Percentiles rank a stretch among this genome's conserved stretches.
phyloP scores from a whole-genome alignment of 1,139 yeast genomes.

The Pneumocystis wakefieldiae region DNA sequence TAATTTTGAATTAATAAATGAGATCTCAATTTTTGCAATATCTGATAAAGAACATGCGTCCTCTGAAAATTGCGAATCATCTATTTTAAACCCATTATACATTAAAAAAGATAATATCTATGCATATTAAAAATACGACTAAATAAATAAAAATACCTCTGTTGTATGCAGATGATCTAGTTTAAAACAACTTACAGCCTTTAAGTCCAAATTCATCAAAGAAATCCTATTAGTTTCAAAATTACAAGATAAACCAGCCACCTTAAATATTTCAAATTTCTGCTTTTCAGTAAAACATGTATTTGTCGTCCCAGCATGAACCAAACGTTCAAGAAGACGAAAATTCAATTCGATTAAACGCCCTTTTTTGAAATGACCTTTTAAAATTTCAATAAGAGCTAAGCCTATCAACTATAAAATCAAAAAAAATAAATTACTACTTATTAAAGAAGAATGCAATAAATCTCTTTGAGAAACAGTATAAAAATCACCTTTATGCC shows the following conservation, averaged over 20 bases:
- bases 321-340: conserved; percentile 1
- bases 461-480: background rate
- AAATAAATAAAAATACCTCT: background rate
- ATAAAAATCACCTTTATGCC: conserved; percentile 1
- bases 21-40: background rate
- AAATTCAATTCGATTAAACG: background rate
- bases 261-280: background rate
- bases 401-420: background rate
- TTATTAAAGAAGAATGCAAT: background rate
- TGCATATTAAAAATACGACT: background rate
- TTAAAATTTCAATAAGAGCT: background rate
- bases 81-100: background rate
- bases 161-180: background rate
- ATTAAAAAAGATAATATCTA: background rate
- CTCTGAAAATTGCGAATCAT: background rate
- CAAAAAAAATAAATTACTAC: background rate
- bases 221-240: background rate
- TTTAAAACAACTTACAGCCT: background rate
- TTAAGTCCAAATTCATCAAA: background rate
- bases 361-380: conserved; percentile 1
- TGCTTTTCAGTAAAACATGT: background rate
- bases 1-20: background rate
- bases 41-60: background rate
- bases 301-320: conserved; percentile 1
- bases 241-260: background rate